A percentile compares a stretch with the other conserved stretches of the same genome.
phyloP scores from a whole-genome alignment of 345 rosid species.

The Adansonia digitata region DNA sequence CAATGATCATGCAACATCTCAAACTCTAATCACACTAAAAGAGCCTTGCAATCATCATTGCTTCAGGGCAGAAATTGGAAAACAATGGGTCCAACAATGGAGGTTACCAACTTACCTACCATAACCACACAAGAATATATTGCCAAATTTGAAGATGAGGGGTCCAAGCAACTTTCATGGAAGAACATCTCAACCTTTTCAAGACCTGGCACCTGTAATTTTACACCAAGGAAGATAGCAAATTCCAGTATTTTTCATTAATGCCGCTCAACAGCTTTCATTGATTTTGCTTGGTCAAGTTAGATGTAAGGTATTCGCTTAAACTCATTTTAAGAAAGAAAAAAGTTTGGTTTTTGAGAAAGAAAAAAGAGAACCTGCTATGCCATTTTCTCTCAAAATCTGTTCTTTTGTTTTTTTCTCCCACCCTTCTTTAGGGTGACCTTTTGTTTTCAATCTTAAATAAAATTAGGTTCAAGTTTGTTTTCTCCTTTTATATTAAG shows the following conservation, averaged over 20 bases:
- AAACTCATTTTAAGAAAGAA: not conserved
- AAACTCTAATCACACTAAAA: too few species aligned
- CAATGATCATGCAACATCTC: too few species aligned
- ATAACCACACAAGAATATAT: not conserved
- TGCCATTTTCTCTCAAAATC: not conserved
- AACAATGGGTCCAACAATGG: not conserved
- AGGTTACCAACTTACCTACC: not conserved
- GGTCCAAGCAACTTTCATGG: not conserved
- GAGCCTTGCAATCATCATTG: not conserved
- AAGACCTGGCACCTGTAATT: not conserved
- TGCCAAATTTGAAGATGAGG: not conserved
- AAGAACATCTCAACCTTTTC: not conserved
- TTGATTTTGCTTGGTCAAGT: not conserved
- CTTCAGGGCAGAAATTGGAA: not conserved
- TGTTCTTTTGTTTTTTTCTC: not conserved
- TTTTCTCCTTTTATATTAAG: not conserved
- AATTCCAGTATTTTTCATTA: not conserved
- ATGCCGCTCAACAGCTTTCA: not conserved
- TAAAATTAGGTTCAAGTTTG: not conserved
- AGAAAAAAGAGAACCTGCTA: not conserved
- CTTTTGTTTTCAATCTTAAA: not conserved
- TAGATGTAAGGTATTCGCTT: not conserved
- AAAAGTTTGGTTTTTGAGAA: not conserved
- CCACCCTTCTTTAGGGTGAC: not conserved
- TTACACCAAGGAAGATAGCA: not conserved